Evolutionary conservation across 140 eudicot genomes (phyloP).

Genomic region (Cichorium intybus): DNA sequence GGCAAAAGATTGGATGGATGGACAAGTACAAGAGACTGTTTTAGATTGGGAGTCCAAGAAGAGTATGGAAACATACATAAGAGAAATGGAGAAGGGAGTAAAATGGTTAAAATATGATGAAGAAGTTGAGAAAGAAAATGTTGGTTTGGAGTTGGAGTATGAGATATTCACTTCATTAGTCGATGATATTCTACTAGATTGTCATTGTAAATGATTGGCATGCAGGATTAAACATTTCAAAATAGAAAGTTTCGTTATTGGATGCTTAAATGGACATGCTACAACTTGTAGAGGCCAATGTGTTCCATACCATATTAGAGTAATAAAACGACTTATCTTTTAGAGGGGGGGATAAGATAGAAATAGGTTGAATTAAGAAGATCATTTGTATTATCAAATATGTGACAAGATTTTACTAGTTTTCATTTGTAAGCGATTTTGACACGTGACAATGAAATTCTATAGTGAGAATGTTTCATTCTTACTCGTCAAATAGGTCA

Average conservation of each 20-base stretch:
- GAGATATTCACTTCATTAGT: slow-evolving; percentile 47
- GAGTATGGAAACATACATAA: slow-evolving; percentile 43
- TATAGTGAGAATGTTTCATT: background rate
- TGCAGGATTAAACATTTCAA: background rate
- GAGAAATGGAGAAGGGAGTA: slow-evolving; percentile 53
- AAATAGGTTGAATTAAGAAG: background rate
- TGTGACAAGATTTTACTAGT: background rate
- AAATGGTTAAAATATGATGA: slow-evolving; percentile 47
- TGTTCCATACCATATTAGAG: background rate
- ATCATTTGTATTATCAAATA: background rate
- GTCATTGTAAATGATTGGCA: slow-evolving; percentile 6
- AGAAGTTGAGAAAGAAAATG: slow-evolving; percentile 39
- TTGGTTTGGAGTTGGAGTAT: slow-evolving; percentile 53
- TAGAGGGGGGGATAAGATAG: background rate
- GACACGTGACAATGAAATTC: background rate
- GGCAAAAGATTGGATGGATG: slow-evolving; percentile 64
- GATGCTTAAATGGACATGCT: slow-evolving; percentile 4
- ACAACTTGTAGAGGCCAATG: slow-evolving; percentile 19
- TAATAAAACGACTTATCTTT: background rate
- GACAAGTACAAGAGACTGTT: slow-evolving; percentile 23
- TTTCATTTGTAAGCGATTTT: background rate
- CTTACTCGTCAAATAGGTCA: background rate
- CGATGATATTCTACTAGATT: slow-evolving; percentile 44
- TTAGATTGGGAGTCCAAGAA: slow-evolving; percentile 56
- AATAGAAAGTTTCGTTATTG: background rate